Percentiles rank a stretch among this genome's conserved stretches.
phyloP scores from a whole-genome alignment of 2,329 filamentous ascomycete species.

The Metarhizium guizhouense region DNA sequence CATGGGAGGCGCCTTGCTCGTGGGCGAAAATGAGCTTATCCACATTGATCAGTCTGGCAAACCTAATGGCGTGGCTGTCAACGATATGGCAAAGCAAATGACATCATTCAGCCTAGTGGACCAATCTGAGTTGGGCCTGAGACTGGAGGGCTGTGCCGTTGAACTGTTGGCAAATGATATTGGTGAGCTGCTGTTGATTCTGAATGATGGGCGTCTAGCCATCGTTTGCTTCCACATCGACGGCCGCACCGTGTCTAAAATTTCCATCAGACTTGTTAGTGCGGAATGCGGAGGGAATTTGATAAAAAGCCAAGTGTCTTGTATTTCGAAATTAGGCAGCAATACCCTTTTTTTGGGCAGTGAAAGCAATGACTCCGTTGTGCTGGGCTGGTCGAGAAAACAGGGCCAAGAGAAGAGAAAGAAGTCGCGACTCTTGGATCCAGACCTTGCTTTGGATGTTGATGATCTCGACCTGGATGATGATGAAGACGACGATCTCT shows the following conservation, averaged over 20 bases:
- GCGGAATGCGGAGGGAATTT: constrained; percentile 53
- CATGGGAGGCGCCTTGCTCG: constrained; percentile 77
- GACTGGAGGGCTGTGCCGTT: constrained; percentile 71
- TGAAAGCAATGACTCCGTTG: constrained; percentile 69
- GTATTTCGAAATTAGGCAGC: constrained; percentile 58
- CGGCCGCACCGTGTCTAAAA: constrained; percentile 80
- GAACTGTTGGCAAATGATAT: constrained; percentile 68
- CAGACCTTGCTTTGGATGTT: constrained; percentile 39
- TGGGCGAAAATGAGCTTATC: constrained; percentile 85
- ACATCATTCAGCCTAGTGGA: constrained; percentile 81
- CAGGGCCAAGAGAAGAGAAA: constrained; percentile 55
- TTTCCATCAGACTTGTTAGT: constrained; percentile 61
- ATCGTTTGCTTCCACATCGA: constrained; percentile 79
- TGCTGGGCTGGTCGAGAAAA: constrained; percentile 72
- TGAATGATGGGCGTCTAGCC: constrained; percentile 65
- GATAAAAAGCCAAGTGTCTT: constrained; percentile 56
- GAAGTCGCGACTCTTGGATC: constrained; percentile 50
- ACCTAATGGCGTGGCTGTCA: constrained; percentile 84
- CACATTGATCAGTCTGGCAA: constrained; percentile 96
- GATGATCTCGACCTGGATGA: constrained; percentile 46
- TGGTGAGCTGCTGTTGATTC: constrained; percentile 76
- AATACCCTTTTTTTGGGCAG: constrained; percentile 77
- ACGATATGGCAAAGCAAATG: constrained; percentile 74
- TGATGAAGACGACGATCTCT: constrained; percentile 56
- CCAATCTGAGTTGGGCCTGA: constrained; percentile 71